Conservation (phyloP, 345 rosid genomes). For the Jatropha curcas region DNA sequence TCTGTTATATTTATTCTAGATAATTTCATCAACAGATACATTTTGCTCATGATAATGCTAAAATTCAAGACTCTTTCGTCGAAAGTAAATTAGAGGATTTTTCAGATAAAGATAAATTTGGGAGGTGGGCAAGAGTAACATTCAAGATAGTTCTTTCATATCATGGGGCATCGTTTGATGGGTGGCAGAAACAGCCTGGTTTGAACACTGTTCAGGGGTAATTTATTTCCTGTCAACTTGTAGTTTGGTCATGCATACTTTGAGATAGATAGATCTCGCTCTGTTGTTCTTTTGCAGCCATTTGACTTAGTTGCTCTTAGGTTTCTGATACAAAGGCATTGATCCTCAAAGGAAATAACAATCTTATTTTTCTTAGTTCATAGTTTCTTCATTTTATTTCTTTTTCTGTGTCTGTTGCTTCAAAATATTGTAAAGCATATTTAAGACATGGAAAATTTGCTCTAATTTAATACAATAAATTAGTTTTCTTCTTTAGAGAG, state of each 20-base stretch:
- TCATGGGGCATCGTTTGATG: slow-evolving; percentile 83
- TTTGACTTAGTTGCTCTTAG: not conserved
- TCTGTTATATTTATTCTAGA: slow-evolving; percentile 9
- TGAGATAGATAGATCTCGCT: not conserved
- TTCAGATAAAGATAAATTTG: slow-evolving; percentile 41
- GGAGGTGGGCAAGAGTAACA: slow-evolving; percentile 81
- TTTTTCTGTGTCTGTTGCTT: not conserved
- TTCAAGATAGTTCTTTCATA: slow-evolving; percentile 82
- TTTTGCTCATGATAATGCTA: slow-evolving; percentile 34
- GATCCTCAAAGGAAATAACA: not conserved
- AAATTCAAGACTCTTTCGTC: slow-evolving; percentile 22
- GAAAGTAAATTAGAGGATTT: slow-evolving; percentile 33
- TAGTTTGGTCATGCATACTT: not conserved
- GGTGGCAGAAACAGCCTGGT: slow-evolving; percentile 96
- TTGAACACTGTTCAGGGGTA: slow-evolving; percentile 87
- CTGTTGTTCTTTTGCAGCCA: no score
- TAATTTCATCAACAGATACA: slow-evolving; percentile 37
- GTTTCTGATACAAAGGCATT: not conserved
- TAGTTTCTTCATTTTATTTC: not conserved
- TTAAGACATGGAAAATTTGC: not conserved
- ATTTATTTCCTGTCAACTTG: slow-evolving; percentile 19
- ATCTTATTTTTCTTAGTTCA: not conserved
- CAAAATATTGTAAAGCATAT: not conserved
- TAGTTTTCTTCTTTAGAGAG: not conserved
- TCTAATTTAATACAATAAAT: not conserved